Evolutionary conservation across 2,329 filamentous ascomycete species (phyloP), one percentile per base, ranked within the genome.

Genomic region (Cladophialophora immunda): DNA sequence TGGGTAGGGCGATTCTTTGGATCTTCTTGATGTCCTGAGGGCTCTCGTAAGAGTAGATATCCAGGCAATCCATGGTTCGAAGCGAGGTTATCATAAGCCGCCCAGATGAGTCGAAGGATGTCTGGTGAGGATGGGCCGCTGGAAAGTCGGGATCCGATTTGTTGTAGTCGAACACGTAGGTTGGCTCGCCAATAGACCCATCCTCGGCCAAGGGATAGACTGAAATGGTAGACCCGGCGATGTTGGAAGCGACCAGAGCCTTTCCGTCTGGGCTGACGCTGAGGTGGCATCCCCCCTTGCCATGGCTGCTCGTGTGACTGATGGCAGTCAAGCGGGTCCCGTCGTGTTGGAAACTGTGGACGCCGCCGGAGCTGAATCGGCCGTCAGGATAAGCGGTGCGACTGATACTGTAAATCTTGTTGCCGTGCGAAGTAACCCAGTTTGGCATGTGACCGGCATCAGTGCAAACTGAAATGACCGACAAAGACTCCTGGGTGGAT

Each of bases 331-430:
- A 53, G 30, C 13, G 15, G 1, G 29, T 36, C 4, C n/a, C 29
- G 8, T 29, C 32, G 29, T 27, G 11, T 29, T 56, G 17, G 29
- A 64, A 64, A 4, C 8, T 30, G 22, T 57, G 58, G 22, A 64
- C 50, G 25, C 61, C 61, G 25, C 61, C 61, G 9, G 58, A 61
- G 8, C 9, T 52, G 32, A 41, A 47, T 13, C 19, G 15, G 25
- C 27, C 59, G 27, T 38, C 55, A 17, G 53, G 36, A 36, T 32
- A 53, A n/a, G 22, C 17, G 62, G 47, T 64, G n/a, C 62, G 62
- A 25, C 62, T 64, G 54, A 64, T 59, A 15, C 30, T 45, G 55
- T 64, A 64, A 25, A 64, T 58, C 15, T 58, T 64, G 55, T 64
- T 55, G 5, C n/a, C 41, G 55, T 50, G 53, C 25, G 27, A 3